Base-by-base conservation (phyloP, 352 stramenopile genomes). In the Pythium sukuiense region DNA sequence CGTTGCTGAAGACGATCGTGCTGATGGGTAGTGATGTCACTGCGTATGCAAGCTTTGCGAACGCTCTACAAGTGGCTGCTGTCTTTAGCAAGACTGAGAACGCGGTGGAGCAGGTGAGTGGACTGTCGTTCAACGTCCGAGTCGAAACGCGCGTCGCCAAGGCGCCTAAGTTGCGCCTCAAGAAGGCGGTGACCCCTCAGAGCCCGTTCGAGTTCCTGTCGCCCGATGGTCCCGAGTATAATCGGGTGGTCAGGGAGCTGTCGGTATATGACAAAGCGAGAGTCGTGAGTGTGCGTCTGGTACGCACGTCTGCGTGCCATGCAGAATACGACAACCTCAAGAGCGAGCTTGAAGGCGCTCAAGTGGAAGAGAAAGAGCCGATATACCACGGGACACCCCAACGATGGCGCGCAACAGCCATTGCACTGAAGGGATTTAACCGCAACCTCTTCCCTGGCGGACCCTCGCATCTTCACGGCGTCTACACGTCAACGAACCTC, bases 21-120 rank as follows among this genome's bases (percentile, higher is more conserved):
- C 48, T 83, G 0, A 75, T 83, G 71, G 79, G 80, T 66, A 69
- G 73, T 59, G 73, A 83, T 50, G 66, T 73, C 27, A 68, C 71
- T 33, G 80, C 71, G 0, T 68, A 74, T 5, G 30, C 29, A 0
- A 72, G 67, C 49, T 80, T 83, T 20, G 39, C 63, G 0, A 61
- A 65, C 24, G 73, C 67, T 9, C 24, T 80, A 2, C 20, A 30
- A 0, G 14, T n/a, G 32, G n/a, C 16, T 1, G 35, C 35, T 6
- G 39, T 3, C 2, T 12, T 4, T 27, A 14, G 5, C 11, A 5
- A 6, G 16, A 18, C 5, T 35, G 27, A 13, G 12, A 6, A 3
- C 12, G 5, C 16, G 2, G n/a, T 24, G 14, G 27, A 24, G 1
- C 1, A n/a, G n/a, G 6, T 7, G 13, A 14, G 5, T 14, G 35